Evolutionary conservation across 2,329 filamentous ascomycete genomes (phyloP).

Genomic region (Elsinoe fawcettii): DNA sequence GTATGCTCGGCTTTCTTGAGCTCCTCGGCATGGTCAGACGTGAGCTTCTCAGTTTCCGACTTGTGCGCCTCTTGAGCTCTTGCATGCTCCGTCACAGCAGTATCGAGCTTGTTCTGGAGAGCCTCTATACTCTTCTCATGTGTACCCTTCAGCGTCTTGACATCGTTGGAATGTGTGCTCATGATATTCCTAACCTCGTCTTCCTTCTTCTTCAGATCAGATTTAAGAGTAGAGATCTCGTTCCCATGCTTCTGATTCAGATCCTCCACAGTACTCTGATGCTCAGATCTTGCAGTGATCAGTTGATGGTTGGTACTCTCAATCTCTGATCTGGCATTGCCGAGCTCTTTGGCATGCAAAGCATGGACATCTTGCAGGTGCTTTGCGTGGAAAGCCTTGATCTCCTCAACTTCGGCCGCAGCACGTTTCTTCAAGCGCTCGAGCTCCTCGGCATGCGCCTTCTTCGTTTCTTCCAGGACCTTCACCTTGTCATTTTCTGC

Average conservation of each 20-base stretch:
- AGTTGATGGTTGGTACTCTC: constrained; percentile 8
- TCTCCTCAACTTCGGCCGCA: constrained; percentile 6
- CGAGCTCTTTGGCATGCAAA: constrained; percentile 6
- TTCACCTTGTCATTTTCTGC: background rate
- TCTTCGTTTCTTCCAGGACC: background rate
- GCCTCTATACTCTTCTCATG: constrained; percentile 9
- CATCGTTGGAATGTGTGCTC: background rate
- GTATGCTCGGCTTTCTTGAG: background rate
- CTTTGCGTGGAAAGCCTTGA: constrained; percentile 12
- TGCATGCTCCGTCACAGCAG: background rate
- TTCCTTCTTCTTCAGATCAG: background rate
- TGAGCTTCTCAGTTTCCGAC: background rate
- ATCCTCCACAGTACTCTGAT: background rate
- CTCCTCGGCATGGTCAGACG: background rate
- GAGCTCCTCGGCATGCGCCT: background rate
- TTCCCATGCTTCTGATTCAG: background rate
- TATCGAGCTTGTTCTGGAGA: constrained; percentile 9
- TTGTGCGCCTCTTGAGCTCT: constrained; percentile 8
- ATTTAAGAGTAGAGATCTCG: background rate
- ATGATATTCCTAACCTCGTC: background rate
- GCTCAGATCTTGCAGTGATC: background rate
- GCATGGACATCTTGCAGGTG: constrained; percentile 13
- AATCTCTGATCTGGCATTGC: background rate
- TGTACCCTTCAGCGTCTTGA: background rate
- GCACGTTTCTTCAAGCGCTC: background rate